phyloP scores from a whole-genome alignment of 2,329 filamentous ascomycete genomes.

The Sporothrix euskadiensis region DNA sequence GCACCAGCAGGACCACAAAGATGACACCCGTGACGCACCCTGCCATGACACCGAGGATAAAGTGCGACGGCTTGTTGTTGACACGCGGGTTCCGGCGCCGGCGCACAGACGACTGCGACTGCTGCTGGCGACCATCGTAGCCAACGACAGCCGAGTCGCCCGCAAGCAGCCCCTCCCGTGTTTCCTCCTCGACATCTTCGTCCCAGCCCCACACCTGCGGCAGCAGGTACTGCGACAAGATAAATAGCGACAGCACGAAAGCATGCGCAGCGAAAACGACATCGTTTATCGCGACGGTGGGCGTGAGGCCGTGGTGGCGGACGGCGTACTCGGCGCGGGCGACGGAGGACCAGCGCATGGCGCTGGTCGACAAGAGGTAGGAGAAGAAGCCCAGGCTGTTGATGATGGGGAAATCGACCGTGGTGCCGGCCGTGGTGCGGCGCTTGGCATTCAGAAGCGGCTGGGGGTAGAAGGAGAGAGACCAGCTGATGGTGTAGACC shows the following conservation, averaged over 20 bases:
- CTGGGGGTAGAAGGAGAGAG: conserved; percentile 89
- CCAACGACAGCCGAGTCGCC: background rate
- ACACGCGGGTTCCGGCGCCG: conserved; percentile 44
- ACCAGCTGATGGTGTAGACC: conserved; percentile 78
- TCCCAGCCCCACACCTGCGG: conserved; percentile 72
- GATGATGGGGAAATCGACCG: conserved; percentile 81
- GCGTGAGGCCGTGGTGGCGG: conserved; percentile 71
- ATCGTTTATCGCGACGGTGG: conserved; percentile 88
- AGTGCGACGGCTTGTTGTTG: conserved; percentile 57
- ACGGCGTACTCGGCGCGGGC: conserved; percentile 82
- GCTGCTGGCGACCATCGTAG: background rate
- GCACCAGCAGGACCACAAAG: conserved; percentile 49
- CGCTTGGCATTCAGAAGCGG: conserved; percentile 75
- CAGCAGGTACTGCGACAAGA: conserved; percentile 76
- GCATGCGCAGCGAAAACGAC: conserved; percentile 84
- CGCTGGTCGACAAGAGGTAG: conserved; percentile 72
- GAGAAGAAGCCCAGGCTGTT: conserved; percentile 69
- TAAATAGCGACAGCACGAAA: conserved; percentile 67
- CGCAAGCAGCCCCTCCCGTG: background rate
- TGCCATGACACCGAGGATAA: conserved; percentile 68
- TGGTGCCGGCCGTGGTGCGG: conserved; percentile 76
- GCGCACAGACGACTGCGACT: background rate
- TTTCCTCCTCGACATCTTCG: conserved; percentile 34
- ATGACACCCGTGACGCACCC: conserved; percentile 66
- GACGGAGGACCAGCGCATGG: conserved; percentile 75